Conservation (phyloP, 768 basidiomycete genomes). For the Tremella mesenterica region DNA sequence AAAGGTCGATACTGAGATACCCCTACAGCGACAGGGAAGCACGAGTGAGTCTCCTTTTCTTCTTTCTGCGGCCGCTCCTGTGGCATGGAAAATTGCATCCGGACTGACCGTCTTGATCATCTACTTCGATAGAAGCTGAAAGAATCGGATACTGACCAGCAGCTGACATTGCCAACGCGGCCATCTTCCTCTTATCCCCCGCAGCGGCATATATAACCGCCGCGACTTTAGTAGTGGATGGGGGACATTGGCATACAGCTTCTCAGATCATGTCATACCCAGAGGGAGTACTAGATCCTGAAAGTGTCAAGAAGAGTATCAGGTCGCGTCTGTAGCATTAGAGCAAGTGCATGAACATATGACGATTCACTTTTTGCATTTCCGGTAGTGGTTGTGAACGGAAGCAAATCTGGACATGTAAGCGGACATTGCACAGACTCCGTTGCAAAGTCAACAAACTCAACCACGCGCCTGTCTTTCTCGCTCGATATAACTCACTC, state of each 20-base stretch:
- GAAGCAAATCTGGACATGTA: too few relatives aligned
- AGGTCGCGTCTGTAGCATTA: constrained; percentile 26
- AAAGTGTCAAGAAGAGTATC: constrained; percentile 21
- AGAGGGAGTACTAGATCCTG: constrained; percentile 36
- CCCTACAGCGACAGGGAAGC: constrained; percentile 28
- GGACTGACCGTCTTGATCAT: not conserved
- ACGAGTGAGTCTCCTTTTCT: constrained; percentile 16
- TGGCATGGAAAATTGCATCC: not conserved
- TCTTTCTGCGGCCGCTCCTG: not conserved
- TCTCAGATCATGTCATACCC: constrained; percentile 33
- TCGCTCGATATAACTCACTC: not conserved
- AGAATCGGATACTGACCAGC: too few relatives aligned
- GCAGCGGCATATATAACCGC: constrained; percentile 70
- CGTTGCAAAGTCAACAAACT: not conserved
- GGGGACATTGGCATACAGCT: constrained; percentile 36
- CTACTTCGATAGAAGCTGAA: not conserved
- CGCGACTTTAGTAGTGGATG: constrained; percentile 53
- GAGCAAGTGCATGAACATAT: too few relatives aligned
- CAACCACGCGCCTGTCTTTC: constrained; percentile 1
- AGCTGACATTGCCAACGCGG: constrained; percentile 60
- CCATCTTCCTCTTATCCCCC: constrained; percentile 73
- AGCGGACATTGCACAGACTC: too few relatives aligned
- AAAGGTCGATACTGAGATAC: constrained; percentile 21
- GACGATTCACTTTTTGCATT: too few relatives aligned
- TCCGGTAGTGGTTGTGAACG: too few relatives aligned